A percentile compares a stretch with the other conserved stretches of the same genome.
Conservation (phyloP, 2,329 filamentous ascomycete species). For the Canariomyces notabilis region DNA sequence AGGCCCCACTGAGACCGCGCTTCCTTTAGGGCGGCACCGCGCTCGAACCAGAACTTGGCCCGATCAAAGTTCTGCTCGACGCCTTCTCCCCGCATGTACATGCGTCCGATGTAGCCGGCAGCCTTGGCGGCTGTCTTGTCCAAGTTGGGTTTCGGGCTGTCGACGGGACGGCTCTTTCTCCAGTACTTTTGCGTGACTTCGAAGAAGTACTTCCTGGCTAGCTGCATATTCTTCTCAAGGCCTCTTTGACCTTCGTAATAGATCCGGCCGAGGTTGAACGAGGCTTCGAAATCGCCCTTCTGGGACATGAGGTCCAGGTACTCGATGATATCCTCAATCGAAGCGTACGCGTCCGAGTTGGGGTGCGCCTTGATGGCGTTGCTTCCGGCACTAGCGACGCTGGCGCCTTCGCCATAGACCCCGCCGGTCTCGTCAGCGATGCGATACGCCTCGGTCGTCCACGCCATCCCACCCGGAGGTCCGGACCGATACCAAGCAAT, state of each 20-base stretch:
- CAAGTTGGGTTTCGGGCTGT: constrained; percentile 63
- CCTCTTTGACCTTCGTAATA: constrained; percentile 83
- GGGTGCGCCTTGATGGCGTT: constrained; percentile 71
- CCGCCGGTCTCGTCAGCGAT: constrained; percentile 89
- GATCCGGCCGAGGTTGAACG: constrained; percentile 77
- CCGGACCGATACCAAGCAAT: constrained; percentile 83
- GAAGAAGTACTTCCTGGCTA: constrained; percentile 76
- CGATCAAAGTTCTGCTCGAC: constrained; percentile 71
- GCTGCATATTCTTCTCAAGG: constrained; percentile 65
- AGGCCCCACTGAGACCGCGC: constrained; percentile 79
- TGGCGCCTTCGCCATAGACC: constrained; percentile 92
- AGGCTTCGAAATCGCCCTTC: constrained; percentile 83
- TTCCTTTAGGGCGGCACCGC: constrained; percentile 70
- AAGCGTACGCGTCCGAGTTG: constrained; percentile 75
- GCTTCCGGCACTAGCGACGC: constrained; percentile 76
- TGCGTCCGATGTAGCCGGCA: constrained; percentile 80
- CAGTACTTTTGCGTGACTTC: constrained; percentile 77
- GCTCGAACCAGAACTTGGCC: constrained; percentile 77
- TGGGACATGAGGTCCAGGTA: constrained; percentile 87
- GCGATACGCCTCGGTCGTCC: constrained; percentile 73
- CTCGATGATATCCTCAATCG: constrained; percentile 89
- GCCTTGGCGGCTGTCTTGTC: constrained; percentile 79
- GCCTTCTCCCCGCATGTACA: constrained; percentile 85
- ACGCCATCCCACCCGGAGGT: constrained; percentile 77
- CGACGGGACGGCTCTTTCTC: constrained; percentile 70